Base-by-base conservation (phyloP, 306 rosid genomes). In the Aeschynomene evenia region DNA sequence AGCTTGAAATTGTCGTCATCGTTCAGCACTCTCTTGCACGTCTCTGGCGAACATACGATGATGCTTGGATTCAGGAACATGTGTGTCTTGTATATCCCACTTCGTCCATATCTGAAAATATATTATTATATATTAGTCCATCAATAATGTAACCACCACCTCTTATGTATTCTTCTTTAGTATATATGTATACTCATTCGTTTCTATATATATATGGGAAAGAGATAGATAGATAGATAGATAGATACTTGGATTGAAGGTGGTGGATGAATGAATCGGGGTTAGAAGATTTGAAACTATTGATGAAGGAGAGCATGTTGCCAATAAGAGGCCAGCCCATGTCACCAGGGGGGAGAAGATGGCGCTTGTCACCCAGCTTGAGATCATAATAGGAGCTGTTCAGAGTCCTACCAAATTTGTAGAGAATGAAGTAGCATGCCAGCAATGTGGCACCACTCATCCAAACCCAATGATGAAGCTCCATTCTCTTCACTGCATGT, bases 21-120 rank as follows among this genome's bases (percentile, higher is more conserved):
- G 4, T 24, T 56, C 20, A 77, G 12, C 23, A 81, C 74, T 10
- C 4, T 40, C 10, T 31, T 3, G 43, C 82, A 77, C 2, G 53
- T 13, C 12, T 77, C 74, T 2, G 82, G 34, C 1, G 2, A 16
- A 19, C 71, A 77, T 1, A 76, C 66, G 0, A 76, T 43, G 14
- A 77, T 24, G 7, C 55, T 65, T 26, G 85, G 82, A 10, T 18
- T 48, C 10, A 77, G 73, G 55, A 77, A 73, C 66, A 75, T 29
- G 31, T 75, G 53, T 3, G 60, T 80, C 69, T 58, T 75, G 78
- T 71, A 80, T 3, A 75, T 58, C 5, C 80, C 83, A 5, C 39
- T 73, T 45, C 14, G 2, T 15, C 82, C 31, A 11, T 52, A 52
- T 52, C 59, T 52, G 33, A 49, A 49, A 49, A 13, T 3, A 13